Evolutionary conservation across 2,329 filamentous ascomycete genomes (phyloP).

Genomic region (Xylariaceae sp.): DNA sequence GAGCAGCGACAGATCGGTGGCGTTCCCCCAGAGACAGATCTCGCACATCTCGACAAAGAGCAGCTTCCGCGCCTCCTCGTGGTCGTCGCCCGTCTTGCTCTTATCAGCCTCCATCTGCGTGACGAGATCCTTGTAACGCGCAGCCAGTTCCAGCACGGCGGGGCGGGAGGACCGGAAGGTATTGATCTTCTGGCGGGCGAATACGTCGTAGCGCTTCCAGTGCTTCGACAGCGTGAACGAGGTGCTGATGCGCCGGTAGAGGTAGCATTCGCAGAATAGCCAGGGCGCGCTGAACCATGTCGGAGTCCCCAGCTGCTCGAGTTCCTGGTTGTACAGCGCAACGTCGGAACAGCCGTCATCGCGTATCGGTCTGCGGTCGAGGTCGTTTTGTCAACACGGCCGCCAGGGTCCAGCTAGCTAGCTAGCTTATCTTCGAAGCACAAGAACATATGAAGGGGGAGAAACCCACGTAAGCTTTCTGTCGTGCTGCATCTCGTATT

Average conservation of each 20-base stretch:
- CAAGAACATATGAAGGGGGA: not conserved
- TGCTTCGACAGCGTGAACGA: constrained; percentile 71
- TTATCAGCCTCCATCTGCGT: constrained; percentile 57
- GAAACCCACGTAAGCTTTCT: constrained; percentile 65
- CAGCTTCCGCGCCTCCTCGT: constrained; percentile 66
- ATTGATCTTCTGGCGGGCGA: constrained; percentile 81
- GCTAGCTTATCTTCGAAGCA: not conserved
- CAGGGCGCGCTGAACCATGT: constrained; percentile 83
- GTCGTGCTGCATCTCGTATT: constrained; percentile 94
- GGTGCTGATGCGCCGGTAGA: constrained; percentile 82
- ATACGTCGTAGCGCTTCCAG: constrained; percentile 90
- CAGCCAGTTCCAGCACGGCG: constrained; percentile 76
- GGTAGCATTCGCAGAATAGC: constrained; percentile 91
- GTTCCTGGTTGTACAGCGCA: constrained; percentile 77
- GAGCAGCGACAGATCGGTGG: constrained; percentile 86
- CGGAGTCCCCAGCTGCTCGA: constrained; percentile 67
- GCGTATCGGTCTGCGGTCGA: constrained; percentile 55
- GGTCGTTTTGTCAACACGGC: not conserved
- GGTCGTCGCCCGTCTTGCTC: constrained; percentile 44
- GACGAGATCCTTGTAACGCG: constrained; percentile 71
- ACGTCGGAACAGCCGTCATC: constrained; percentile 78
- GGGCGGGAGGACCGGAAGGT: constrained; percentile 90
- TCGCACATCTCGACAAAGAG: constrained; percentile 92
- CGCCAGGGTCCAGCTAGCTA: not conserved
- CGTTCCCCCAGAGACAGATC: constrained; percentile 96